Conservation (phyloP, 2,329 filamentous ascomycete species). For the Cytospora chrysosperma region DNA sequence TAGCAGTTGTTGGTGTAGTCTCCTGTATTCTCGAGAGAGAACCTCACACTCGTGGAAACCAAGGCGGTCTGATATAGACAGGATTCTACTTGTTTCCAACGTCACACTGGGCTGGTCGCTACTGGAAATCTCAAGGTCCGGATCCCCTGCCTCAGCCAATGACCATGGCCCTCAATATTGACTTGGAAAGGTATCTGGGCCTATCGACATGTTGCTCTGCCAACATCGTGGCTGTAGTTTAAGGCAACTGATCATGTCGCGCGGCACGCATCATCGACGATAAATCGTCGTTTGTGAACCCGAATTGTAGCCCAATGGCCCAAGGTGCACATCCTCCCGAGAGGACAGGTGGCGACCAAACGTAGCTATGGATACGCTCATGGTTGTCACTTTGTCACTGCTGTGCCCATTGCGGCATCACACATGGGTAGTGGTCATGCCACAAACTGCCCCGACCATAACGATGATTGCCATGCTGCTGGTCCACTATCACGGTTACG, state of each 20-base stretch:
- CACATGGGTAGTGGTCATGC: background rate
- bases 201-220: too few species aligned
- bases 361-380: slow-evolving; percentile 4
- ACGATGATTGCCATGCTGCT: background rate
- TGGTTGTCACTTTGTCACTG: background rate
- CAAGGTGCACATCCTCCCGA: too few species aligned
- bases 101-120: too few species aligned
- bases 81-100: too few species aligned
- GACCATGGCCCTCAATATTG: too few species aligned
- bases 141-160: too few species aligned
- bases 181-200: background rate
- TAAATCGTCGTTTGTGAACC: slow-evolving; percentile 8
- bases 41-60: too few species aligned
- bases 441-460: background rate
- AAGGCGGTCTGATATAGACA: too few species aligned
- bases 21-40: too few species aligned
- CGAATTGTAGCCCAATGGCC: background rate
- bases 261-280: background rate
- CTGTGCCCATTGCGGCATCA: background rate
- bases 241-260: background rate
- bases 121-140: too few species aligned
- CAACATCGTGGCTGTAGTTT: background rate
- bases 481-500: background rate
- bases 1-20: too few species aligned
- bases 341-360: slow-evolving; percentile 9